These are phyloP conservation scores for Sisymbrium irio DNA, from an alignment of 345 rosid species.

Conservation along the genomic window DNA sequence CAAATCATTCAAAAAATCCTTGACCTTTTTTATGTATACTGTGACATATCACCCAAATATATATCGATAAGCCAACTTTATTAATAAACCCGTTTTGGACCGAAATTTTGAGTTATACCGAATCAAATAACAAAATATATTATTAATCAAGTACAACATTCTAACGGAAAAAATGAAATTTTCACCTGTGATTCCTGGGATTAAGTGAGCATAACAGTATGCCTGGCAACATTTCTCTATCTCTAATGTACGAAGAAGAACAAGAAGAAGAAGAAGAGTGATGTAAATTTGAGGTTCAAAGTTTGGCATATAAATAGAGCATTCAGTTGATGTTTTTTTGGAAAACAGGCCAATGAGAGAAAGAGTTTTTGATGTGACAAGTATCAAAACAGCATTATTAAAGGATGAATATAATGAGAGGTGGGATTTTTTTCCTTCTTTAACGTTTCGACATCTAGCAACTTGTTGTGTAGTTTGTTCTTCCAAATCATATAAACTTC, in stretches of 20 bases:
- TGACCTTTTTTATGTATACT: background rate
- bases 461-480: conserved; percentile 26
- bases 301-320: conserved; percentile 17
- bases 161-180: background rate
- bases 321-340: background rate
- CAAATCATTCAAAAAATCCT: conserved; percentile 4
- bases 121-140: background rate
- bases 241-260: conserved; percentile 2
- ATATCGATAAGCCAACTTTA: background rate
- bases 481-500: background rate
- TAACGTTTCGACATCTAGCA: conserved; percentile 18
- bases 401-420: conserved; percentile 4
- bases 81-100: background rate
- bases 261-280: conserved; percentile 5
- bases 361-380: conserved; percentile 28
- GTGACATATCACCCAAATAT: background rate
- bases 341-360: conserved; percentile 12
- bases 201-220: conserved; percentile 54
- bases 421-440: background rate
- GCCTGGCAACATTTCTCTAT: conserved; percentile 46
- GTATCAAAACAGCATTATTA: conserved; percentile 26
- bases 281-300: conserved; percentile 8
- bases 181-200: conserved; percentile 46
- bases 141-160: background rate
- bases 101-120: background rate